phyloP scores from a whole-genome alignment of 352 stramenopile genomes.

The Phytopythium chamaehyphon region DNA sequence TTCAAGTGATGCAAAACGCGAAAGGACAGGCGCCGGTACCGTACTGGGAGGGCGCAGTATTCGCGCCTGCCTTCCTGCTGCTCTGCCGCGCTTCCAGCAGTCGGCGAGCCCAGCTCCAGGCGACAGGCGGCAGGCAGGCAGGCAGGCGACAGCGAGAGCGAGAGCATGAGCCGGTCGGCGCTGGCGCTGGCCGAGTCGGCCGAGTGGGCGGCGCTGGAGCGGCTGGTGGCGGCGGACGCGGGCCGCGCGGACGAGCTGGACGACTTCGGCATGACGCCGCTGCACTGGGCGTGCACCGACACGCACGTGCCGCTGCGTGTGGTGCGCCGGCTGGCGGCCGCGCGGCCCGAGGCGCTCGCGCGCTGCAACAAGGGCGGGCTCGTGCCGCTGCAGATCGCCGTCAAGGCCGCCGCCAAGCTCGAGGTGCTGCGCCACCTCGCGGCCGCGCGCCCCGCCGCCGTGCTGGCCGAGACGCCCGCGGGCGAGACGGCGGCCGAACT shows the following conservation, averaged over 20 bases:
- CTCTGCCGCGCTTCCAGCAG: too few species aligned
- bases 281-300: constrained; percentile 84
- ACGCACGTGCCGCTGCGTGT: constrained; percentile 58
- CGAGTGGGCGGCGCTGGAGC: constrained; percentile 63
- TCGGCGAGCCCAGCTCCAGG: too few species aligned
- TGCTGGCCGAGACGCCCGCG: constrained; percentile 65
- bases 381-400: constrained; percentile 74
- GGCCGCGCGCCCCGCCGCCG: constrained; percentile 31
- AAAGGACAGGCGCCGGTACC: too few species aligned
- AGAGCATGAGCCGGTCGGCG: constrained; percentile 25
- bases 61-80: too few species aligned
- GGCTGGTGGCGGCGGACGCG: constrained; percentile 41
- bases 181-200: constrained; percentile 72
- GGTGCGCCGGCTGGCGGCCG: constrained; percentile 63
- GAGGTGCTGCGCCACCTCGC: constrained; percentile 64
- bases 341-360: constrained; percentile 39
- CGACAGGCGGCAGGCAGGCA: too few species aligned
- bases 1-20: too few species aligned
- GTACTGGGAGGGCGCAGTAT: too few species aligned
- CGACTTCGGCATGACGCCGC: constrained; percentile 84
- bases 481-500: constrained; percentile 72
- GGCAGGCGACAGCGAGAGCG: too few species aligned
- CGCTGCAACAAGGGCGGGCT: constrained; percentile 78
- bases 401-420: constrained; percentile 70
- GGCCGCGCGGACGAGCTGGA: constrained; percentile 68